Base-by-base conservation (phyloP, 495 filamentous ascomycete genomes). In the Terfezia boudieri region DNA sequence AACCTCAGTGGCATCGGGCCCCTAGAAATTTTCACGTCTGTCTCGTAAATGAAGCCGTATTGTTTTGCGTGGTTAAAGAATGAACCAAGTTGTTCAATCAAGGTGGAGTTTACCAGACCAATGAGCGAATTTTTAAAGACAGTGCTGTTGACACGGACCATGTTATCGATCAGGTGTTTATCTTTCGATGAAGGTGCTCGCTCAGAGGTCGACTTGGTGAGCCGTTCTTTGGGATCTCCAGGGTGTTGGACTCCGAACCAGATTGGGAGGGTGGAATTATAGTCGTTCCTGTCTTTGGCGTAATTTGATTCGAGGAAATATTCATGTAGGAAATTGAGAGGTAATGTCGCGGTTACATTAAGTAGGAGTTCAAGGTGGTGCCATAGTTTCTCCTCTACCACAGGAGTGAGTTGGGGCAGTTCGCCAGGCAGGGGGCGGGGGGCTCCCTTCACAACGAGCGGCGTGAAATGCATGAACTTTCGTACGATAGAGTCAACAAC, bases 191-290 rank as follows among this genome's bases (percentile, higher is more conserved):
- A 59, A 3, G 57, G 52, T 35, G 26, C 41, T n/a, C 48, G 49
- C 8, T 55, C 46, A 17, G 41, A 36, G 26, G 37, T 49, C 12
- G 49, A 51, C 14, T 37, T 36, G 6, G 14, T 48, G 0, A 57
- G 54, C 16, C 48, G 57, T 20, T 37, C 51, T 11, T 37, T 52
- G 23, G 59, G 52, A 16, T 52, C 12, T 12, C 51, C 43, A 20
- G 58, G 58, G 8, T 59, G 59, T 0, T 60, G 58, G 9, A 60
- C 35, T 10, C 58, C 58, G 49, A 60, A 60, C 57, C 53, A 60
- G 52, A 49, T 41, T 12, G 58, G 57, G 20, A 60, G 49, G 1
- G 58, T 60, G 49, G 16, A 59, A 36, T 60, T 60, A 23, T 60
- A 23, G 8, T 52, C 20, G 1, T 56, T 50, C 23, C 20, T 26